Evolutionary conservation across 495 filamentous ascomycete genomes (phyloP), one percentile per base, ranked within the genome.

Genomic region (Xylaria grammica): DNA sequence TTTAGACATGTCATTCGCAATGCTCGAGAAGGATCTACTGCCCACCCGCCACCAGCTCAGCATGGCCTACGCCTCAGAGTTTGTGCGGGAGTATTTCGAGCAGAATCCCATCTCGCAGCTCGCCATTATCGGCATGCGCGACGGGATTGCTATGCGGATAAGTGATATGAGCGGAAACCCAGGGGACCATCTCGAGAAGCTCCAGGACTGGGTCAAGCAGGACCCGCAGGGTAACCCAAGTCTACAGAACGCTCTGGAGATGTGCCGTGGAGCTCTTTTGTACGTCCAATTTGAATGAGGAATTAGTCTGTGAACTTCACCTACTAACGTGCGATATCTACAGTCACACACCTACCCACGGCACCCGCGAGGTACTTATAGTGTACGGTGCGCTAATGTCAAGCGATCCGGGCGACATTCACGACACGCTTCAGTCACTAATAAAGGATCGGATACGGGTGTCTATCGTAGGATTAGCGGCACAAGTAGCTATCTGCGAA

Each of bases 61-160:
- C 9, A 83, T 97, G 63, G 88, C 88, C 67, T 96, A 94, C 79
- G 91, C 93, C 49, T 84, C 89, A 64, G 90, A 91, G 63, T 98
- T 97, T 74, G 90, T 97, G 40, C 84, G 88, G 49, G 96, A 97
- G 68, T 99, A 93, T 77, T 99, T 98, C 74, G 94, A 97, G 75
- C 95, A 99, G 75, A 99, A 99, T 65, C 95, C 95, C n/a, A 98
- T 99, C 74, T 95, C 92, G 30, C 96, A 99, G 72, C 82, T 99
- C 40, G 92, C 90, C 15, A 87, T 98, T 24, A 79, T 99, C 44
- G 94, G 91, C 50, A 94, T 97, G 87, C 87, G 89, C 46, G 96
- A 98, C 76, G 95, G 95, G 15, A 79, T 98, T 17, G 94, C 93
- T 8, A 76, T 95, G 9, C 81, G 91, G 38, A 86, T 99, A 54